Base-by-base conservation (phyloP, 208 protist species). In the Wallacemonas rigidus region DNA sequence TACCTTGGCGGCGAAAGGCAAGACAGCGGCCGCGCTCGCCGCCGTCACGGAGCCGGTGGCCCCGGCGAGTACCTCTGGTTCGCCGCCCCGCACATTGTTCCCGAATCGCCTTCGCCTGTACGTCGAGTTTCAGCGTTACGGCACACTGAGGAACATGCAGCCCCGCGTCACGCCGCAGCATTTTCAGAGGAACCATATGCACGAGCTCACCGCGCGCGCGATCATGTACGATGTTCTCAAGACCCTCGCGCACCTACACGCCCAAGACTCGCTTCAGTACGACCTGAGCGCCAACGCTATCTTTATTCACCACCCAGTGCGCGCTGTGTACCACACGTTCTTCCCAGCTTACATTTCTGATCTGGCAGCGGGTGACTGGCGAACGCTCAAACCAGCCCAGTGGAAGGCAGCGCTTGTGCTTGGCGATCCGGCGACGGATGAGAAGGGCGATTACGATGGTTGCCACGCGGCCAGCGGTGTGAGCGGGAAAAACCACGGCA, bases 291-390 rank as follows among this genome's bases (percentile, higher is more conserved):
- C 88, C 38, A 80, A 78, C 55, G 79, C 85, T 60, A 80, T 96
- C 44, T 94, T 89, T 50, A 38, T 94, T 15, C 50, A 71, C 35
- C 75, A 72, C 39, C 80, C 83, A 3, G 65, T 92, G n/a, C 69
- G 65, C 5, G 62, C 51, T 15, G 83, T 91, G 38, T 94, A 92
- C 75, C 36, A 62, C 48, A 91, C 83, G 0, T 81, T 67, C 64
- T 94, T 91, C 68, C 89, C 89, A 2, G 87, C 81, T n/a, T 94
- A 94, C 77, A 94, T 94, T 53, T 83, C 85, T 0, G 89, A 94
- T 64, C 56, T 91, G 48, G 84, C 88, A 2, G 77, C 77, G 2
- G 82, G 88, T 9, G 67, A 74, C 63, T 70, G 90, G 50, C 55
- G 63, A 14, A 62, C 72, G 11, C 78, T 90, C n/a, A 72, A 80